These are phyloP conservation scores for Suhomyces bokatorum DNA, from an alignment of 1,139 yeast genomes.

Conservation along the genomic window DNA sequence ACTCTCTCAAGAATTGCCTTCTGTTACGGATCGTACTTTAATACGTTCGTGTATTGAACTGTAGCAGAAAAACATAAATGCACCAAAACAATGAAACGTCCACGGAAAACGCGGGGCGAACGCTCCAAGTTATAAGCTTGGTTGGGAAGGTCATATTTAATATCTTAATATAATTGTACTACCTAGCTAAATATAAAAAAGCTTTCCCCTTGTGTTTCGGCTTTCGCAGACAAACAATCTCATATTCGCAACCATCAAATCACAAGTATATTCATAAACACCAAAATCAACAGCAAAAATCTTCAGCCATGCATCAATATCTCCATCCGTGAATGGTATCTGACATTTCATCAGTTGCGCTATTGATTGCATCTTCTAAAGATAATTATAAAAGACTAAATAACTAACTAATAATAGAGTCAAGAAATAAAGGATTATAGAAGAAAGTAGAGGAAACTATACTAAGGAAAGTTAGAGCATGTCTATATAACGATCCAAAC, in stretches of 20 bases:
- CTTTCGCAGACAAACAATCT: background rate
- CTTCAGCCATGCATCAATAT: conserved; percentile 8
- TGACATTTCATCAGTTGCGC: conserved; percentile 8
- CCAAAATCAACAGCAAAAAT: conserved; percentile 2
- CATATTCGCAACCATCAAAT: conserved; percentile 1
- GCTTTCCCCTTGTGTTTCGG: background rate
- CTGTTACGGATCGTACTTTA: no score
- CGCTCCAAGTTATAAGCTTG: no score
- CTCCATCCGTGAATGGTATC: conserved; percentile 9
- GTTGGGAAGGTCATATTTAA: no score
- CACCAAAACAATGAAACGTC: no score
- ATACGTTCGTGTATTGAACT: no score
- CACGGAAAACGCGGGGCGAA: no score
- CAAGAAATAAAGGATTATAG: conserved; percentile 17
- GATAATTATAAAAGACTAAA: conserved; percentile 15
- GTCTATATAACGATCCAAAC: conserved; percentile 8
- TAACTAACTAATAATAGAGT: conserved; percentile 16
- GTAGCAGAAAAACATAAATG: no score
- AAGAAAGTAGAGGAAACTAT: conserved; percentile 7
- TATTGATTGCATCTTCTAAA: conserved; percentile 12
- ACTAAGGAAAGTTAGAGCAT: conserved; percentile 4
- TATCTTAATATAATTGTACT: no score
- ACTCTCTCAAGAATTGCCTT: no score
- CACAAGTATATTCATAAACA: conserved; percentile 1
- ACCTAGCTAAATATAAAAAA: no score